Conservation (phyloP, 2,329 filamentous ascomycete species). For the Tolypocladium nubicola region DNA sequence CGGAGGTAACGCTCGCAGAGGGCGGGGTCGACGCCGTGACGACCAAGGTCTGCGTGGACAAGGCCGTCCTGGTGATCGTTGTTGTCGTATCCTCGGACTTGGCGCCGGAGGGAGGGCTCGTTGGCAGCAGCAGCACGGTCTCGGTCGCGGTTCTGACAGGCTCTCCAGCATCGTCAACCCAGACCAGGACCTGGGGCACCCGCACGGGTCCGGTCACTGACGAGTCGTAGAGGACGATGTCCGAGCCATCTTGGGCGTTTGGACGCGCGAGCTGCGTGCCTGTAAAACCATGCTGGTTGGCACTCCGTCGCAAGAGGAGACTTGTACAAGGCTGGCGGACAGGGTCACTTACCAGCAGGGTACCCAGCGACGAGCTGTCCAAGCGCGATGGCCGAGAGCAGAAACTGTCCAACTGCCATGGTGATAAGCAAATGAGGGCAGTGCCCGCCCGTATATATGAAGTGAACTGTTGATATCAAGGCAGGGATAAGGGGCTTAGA, state of each 20-base stretch:
- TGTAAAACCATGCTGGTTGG: neutral
- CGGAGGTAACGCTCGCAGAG: neutral
- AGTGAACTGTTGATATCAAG: neutral
- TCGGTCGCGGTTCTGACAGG: slow-evolving; percentile 33
- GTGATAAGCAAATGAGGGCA: slow-evolving; percentile 3
- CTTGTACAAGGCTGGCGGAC: neutral
- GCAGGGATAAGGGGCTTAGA: neutral
- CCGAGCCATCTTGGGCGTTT: slow-evolving; percentile 1
- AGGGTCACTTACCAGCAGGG: slow-evolving; percentile 12
- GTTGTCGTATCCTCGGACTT: neutral
- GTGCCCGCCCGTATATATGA: neutral
- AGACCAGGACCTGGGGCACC: slow-evolving; percentile 42
- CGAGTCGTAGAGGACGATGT: slow-evolving; percentile 24
- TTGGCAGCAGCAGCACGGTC: slow-evolving; percentile 14
- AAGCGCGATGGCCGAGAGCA: slow-evolving; percentile 14
- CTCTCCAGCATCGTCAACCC: slow-evolving; percentile 47
- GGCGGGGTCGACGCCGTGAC: neutral
- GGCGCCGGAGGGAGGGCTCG: slow-evolving; percentile 3
- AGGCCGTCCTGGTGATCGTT: neutral
- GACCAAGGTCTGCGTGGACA: slow-evolving; percentile 1
- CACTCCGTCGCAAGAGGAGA: neutral
- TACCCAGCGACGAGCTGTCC: slow-evolving; percentile 10
- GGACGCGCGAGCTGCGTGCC: neutral
- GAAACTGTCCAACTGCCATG: slow-evolving; percentile 11
- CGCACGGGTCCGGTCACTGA: slow-evolving; percentile 28